phyloP scores from a whole-genome alignment of 2,329 filamentous ascomycete genomes.

The Sarocladium kiliense region DNA sequence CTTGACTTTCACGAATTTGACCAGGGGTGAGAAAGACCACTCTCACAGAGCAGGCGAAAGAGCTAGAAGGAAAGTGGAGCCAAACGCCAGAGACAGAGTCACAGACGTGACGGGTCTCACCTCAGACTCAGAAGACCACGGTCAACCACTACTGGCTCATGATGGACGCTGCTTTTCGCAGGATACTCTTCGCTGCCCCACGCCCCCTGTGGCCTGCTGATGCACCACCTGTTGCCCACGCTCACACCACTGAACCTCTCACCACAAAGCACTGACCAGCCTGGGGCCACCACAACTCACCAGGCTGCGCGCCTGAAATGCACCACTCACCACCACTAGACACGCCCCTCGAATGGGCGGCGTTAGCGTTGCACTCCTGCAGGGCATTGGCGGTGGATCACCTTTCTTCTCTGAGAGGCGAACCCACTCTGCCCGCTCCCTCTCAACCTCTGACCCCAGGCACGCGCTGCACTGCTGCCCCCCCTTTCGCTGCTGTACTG shows the following conservation, averaged over 20 bases:
- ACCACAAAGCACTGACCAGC: not conserved
- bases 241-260: conserved; percentile 3
- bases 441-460: conserved; percentile 8
- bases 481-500: conserved; percentile 1
- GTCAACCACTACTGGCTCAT: not conserved
- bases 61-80: not conserved
- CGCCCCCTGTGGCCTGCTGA: not conserved
- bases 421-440: conserved; percentile 3
- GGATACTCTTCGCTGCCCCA: not conserved
- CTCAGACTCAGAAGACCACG: conserved; percentile 1
- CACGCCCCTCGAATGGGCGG: not conserved
- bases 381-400: conserved; percentile 2
- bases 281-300: too few relatives aligned
- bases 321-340: not conserved
- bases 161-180: not conserved
- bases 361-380: not conserved
- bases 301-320: too few relatives aligned
- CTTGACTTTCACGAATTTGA: not conserved
- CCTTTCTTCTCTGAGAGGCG: not conserved
- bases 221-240: conserved; percentile 6
- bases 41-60: not conserved
- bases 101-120: conserved; percentile 8
- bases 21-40: not conserved
- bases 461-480: conserved; percentile 6
- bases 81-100: not conserved